A percentile compares a stretch with the other conserved stretches of the same genome.
Evolutionary conservation across 2,329 filamentous ascomycete species (phyloP).

Genomic region (Penicillium janthinellum): DNA sequence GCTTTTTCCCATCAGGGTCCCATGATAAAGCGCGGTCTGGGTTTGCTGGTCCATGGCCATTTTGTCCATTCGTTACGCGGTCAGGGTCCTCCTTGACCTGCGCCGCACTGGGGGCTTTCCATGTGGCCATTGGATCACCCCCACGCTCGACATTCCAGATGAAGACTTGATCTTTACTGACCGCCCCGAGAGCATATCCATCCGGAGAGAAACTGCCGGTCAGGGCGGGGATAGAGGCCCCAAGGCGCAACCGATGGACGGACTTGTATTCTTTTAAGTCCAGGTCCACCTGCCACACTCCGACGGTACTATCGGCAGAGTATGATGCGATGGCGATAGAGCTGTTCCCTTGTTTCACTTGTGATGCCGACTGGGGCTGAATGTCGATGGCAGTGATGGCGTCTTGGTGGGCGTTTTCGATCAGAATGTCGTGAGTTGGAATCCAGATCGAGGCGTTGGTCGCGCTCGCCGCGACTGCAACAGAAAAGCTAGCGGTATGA

Average conservation of each 20-base stretch:
- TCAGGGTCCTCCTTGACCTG: conserved; percentile 37
- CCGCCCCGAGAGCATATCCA: conserved; percentile 49
- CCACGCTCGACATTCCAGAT: conserved; percentile 53
- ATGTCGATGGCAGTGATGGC: conserved; percentile 49
- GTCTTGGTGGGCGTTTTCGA: conserved; percentile 44
- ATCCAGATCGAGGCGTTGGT: conserved; percentile 46
- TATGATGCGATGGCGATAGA: conserved; percentile 46
- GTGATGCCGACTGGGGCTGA: conserved; percentile 36
- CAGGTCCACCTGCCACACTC: conserved; percentile 48
- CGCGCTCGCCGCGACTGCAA: conserved; percentile 45
- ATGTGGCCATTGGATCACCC: conserved; percentile 46
- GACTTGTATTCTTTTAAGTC: conserved; percentile 39
- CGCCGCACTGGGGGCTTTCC: conserved; percentile 35
- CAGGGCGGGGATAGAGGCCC: conserved; percentile 41
- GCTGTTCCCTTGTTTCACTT: conserved; percentile 25
- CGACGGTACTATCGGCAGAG: conserved; percentile 49
- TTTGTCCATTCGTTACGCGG: conserved; percentile 39
- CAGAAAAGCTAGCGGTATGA: conserved; percentile 29
- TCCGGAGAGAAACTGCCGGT: conserved; percentile 50
- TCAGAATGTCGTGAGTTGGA: conserved; percentile 46
- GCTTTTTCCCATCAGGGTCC: conserved; percentile 57
- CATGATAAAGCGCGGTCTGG: conserved; percentile 51
- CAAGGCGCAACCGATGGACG: conserved; percentile 41
- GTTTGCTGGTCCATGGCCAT: conserved; percentile 31
- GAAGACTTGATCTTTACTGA: conserved; percentile 45